A percentile compares a stretch with the other conserved stretches of the same genome.
phyloP scores from a whole-genome alignment of 176 grass and related monocot species.

The Ampelocalamus luodianensis region DNA sequence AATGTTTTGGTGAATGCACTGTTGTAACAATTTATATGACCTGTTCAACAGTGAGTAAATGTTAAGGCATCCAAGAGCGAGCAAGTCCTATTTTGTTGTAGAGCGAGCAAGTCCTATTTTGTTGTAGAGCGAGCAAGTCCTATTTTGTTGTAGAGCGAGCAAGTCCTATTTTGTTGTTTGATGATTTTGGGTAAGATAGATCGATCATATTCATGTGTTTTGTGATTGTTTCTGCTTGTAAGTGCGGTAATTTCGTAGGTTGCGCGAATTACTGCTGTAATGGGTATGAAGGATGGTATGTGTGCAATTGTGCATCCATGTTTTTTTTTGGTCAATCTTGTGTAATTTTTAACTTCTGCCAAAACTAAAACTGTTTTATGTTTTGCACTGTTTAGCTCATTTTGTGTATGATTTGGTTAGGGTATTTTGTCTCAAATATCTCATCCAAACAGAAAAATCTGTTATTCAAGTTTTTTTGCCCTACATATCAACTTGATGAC shows the following conservation, averaged over 20 bases:
- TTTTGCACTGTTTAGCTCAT: background rate
- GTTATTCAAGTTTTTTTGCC: background rate
- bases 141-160: too few relatives aligned
- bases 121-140: too few relatives aligned
- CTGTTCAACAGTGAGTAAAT: background rate
- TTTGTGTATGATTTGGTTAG: background rate
- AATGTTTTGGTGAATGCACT: background rate
- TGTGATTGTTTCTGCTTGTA: constrained; percentile 1
- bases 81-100: background rate
- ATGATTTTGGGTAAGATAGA: background rate
- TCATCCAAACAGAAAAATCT: background rate
- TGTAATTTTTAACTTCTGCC: background rate
- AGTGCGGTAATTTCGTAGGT: background rate
- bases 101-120: too few relatives aligned
- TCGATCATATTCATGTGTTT: background rate
- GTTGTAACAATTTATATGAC: background rate
- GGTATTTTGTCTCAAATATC: background rate
- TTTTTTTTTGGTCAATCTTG: background rate
- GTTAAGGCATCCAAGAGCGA: too few relatives aligned
- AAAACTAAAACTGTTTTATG: background rate
- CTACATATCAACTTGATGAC: background rate
- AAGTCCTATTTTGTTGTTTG: background rate
- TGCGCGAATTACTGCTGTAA: background rate
- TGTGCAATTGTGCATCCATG: background rate
- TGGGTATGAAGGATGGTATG: too few relatives aligned